Evolutionary conservation across 1,284 basidiomycete species (phyloP), one percentile per base, ranked within the genome.

Genomic region (Rhizoctonia solani): DNA sequence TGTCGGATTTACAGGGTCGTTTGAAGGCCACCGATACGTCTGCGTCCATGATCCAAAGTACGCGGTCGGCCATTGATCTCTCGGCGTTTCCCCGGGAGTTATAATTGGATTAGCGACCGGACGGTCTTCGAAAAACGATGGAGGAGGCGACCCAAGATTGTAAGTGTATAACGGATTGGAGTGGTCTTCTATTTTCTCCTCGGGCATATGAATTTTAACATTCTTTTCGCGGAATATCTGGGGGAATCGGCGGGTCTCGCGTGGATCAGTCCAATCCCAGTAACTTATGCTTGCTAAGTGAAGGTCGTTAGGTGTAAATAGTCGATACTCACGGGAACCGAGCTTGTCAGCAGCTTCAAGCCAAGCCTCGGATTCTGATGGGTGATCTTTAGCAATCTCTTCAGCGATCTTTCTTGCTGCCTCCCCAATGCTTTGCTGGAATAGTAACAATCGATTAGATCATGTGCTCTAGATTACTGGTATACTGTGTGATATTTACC

Each of bases 251-350:
- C 54, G 49, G 21, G 49, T 47, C 8, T 32, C 30, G 9, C n/a
- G 11, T 0, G 53, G 49, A 41, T 54, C 19, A 16, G 65, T 66
- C 68, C 68, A 69, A 44, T 69, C 68, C 63, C 65, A 69, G 50
- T 44, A 69, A 23, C 68, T 69, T 37, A 29, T n/a, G n/a, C n/a
- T n/a, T n/a, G 41, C 16, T 11, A n/a, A 14, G 13, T 25, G 29
- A 34, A 3, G 30, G 2, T 4, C 3, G 32, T 37, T 16, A 32
- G 50, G 34, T 39, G 16, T 39, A 8, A 16, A 16, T 16, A 39
- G 1, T 9, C 27, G 42, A 13, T 16, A 59, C 61, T 47, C 21
- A 69, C 63, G 68, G 68, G 30, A 65, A 67, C 11, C 68, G 68
- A 69, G 54, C 41, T 69, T 32, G 19, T 50, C 44, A 1, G 68